These are phyloP conservation scores for Mortierella sp. DNA, from an alignment of 371 early-diverging fungal genomes.

Conservation along the genomic window DNA sequence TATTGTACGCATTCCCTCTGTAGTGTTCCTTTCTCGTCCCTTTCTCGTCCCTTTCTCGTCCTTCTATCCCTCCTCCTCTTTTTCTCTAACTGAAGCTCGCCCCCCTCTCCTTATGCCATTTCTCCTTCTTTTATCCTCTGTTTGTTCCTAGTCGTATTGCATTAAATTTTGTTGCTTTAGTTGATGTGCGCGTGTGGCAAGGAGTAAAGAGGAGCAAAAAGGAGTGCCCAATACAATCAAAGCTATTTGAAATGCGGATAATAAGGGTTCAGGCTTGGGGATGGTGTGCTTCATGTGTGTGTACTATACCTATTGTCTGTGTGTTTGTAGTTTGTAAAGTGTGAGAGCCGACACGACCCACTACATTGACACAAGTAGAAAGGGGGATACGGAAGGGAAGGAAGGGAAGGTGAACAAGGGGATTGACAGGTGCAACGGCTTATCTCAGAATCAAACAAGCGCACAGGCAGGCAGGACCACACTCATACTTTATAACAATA, in stretches of 20 bases:
- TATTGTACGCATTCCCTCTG: not conserved
- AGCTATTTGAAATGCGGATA: not conserved
- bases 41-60: not conserved
- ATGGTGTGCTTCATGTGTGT: no score
- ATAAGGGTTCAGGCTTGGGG: no score
- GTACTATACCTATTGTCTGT: not conserved
- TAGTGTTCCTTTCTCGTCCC: not conserved
- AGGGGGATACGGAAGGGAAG: not conserved
- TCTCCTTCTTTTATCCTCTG: not conserved
- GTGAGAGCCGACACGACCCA: not conserved
- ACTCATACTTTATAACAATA: not conserved
- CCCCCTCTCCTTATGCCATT: not conserved
- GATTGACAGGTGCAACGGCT: not conserved
- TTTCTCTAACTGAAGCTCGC: not conserved
- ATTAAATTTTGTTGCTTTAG: not conserved
- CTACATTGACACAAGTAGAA: no score
- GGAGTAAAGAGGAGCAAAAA: not conserved
- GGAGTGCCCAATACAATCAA: not conserved
- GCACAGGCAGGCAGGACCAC: no score
- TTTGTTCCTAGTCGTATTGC: not conserved
- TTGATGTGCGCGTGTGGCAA: not conserved
- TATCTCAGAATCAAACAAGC: not conserved
- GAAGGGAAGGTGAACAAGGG: not conserved
- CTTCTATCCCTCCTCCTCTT: not conserved
- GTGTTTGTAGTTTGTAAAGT: not conserved